phyloP scores from a whole-genome alignment of 768 basidiomycete species.

The Lactifluus pinguis region DNA sequence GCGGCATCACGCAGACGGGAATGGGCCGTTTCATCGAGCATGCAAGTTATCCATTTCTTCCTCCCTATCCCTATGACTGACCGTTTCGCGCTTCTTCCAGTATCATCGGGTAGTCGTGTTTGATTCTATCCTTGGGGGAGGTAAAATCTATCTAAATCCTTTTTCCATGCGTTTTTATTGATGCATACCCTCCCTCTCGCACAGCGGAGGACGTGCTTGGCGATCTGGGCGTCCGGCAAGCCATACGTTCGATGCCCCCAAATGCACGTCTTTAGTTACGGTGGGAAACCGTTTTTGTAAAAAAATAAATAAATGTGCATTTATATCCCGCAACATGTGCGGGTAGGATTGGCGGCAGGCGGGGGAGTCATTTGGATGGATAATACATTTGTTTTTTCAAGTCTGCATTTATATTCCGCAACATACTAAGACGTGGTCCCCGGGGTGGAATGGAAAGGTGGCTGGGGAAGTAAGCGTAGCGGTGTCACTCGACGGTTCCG shows the following conservation, averaged over 20 bases:
- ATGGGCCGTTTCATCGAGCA: slow-evolving; percentile 76
- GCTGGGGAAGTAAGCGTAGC: too few species aligned
- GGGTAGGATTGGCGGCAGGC: too few species aligned
- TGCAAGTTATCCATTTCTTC: slow-evolving; percentile 29
- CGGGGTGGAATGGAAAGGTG: too few species aligned
- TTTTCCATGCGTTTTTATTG: neutral
- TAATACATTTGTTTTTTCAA: too few species aligned
- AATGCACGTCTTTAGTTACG: slow-evolving; percentile 45
- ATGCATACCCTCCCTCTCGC: neutral
- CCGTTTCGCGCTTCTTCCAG: slow-evolving; percentile 24
- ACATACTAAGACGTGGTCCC: too few species aligned
- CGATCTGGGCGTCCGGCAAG: slow-evolving; percentile 76
- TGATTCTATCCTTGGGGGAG: slow-evolving; percentile 64
- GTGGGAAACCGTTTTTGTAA: neutral
- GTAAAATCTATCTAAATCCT: slow-evolving; percentile 23
- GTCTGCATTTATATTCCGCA: too few species aligned
- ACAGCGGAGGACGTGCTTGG: slow-evolving; percentile 66
- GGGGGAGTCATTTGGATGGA: too few species aligned
- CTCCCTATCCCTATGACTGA: neutral
- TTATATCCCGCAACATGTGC: too few species aligned
- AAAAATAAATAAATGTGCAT: too few species aligned
- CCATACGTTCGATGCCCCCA: slow-evolving; percentile 66
- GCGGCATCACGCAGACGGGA: slow-evolving; percentile 78
- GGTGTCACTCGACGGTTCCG: too few species aligned
- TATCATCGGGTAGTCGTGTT: slow-evolving; percentile 61